Evolutionary conservation across 2,329 filamentous ascomycete species (phyloP), one percentile per base, ranked within the genome.

Genomic region (Ceratocystis cacaofunesta): DNA sequence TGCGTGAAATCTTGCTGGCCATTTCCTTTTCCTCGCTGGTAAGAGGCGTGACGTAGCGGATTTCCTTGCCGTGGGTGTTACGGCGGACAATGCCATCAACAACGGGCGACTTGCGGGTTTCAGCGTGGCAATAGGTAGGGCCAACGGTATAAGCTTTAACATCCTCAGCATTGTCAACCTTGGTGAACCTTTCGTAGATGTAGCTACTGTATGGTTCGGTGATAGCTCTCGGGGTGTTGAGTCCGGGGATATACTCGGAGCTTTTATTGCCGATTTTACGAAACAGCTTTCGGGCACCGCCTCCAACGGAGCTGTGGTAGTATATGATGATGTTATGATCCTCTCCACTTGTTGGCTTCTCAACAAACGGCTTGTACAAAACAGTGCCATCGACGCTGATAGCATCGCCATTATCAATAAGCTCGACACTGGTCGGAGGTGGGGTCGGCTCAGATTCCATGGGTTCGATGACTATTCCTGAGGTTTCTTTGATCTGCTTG

Each of bases 281-380:
- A 76, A 99, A 99, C 2, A 99, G 82, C 70, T 92, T 89, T 67
- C 95, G 83, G 30, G 91, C 95, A 67, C 94, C 94, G 61, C 92
- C 92, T 3, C 92, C 91, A 61, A 89, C 83, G 52, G 89, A 88
- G 68, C 86, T 88, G 25, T 92, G 90, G 72, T 95, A 97, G 76
- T 97, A 99, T 65, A 99, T 96, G 76, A 95, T 88, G 71, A 99
- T 96, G 74, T 99, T 99, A 77, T 99, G 94, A 72, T 99, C 92
- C 76, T 99, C 94, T 43, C 94, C 94, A 72, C 90, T 96, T n/a
- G 91, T 92, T 0, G 94, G 94, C 74, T 99, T 99, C 74, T 99
- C 94, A 46, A 99, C 94, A 72, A 99, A 99, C 0, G 94, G 94
- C 73, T 99, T 99, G 70, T 82, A 87, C 58, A 99, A 81, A 3